Evolutionary conservation across 1,284 basidiomycete genomes (phyloP).

Genomic region (Tilletia walkeri): DNA sequence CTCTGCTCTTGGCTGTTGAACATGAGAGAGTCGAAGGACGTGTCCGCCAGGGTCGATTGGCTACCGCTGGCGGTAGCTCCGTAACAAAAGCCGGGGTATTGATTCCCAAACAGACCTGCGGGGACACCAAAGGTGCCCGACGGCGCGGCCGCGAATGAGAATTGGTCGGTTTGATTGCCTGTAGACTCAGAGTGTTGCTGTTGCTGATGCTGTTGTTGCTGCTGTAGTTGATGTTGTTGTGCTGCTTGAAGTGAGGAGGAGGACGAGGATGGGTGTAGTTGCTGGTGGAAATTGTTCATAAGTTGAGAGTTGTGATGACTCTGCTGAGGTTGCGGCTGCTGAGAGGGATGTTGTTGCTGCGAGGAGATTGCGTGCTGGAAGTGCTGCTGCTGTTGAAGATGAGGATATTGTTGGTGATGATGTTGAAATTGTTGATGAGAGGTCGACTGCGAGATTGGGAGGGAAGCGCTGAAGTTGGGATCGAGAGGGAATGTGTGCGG

Average conservation of each 20-base stretch:
- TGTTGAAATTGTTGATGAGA: conserved; percentile 2
- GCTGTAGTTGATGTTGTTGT: background rate
- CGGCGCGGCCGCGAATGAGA: background rate
- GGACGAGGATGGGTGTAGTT: background rate
- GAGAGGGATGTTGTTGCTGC: background rate
- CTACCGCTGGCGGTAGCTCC: background rate
- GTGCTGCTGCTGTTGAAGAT: conserved; percentile 1
- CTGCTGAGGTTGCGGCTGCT: background rate
- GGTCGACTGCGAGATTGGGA: background rate
- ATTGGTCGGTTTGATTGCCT: background rate
- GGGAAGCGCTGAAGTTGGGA: background rate
- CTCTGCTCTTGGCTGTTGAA: conserved; percentile 15
- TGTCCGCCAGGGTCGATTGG: conserved; percentile 9
- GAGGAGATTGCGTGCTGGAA: background rate
- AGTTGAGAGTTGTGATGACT: background rate
- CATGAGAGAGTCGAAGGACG: conserved; percentile 6
- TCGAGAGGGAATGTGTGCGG: background rate
- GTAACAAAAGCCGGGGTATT: background rate
- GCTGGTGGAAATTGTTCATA: background rate
- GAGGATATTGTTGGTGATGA: background rate
- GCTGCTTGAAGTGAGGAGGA: background rate
- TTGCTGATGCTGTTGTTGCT: background rate
- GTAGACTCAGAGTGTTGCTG: background rate
- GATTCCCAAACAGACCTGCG: background rate
- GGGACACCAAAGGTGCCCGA: conserved; percentile 3